Percentiles rank a stretch among this genome's conserved stretches.
phyloP scores from a whole-genome alignment of 495 filamentous ascomycete genomes.

The Cetradonia linearis region DNA sequence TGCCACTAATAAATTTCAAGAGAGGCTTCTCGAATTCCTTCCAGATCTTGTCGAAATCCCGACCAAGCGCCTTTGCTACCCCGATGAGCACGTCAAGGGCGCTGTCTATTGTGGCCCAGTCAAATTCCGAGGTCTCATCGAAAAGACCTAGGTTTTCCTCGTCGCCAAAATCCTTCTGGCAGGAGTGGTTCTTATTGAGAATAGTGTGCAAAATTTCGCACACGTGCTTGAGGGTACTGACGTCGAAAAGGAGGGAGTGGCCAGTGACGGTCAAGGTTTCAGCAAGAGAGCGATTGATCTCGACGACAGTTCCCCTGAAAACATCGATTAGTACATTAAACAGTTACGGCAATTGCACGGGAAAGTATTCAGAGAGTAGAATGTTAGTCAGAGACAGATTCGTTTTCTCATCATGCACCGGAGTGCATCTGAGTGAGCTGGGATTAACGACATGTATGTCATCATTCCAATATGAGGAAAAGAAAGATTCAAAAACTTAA shows the following conservation, averaged over 20 bases:
- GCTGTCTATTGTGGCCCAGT: conserved; percentile 93
- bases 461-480: conserved; percentile 52
- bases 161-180: conserved; percentile 73
- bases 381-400: conserved; percentile 47
- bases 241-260: conserved; percentile 69
- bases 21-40: conserved; percentile 87
- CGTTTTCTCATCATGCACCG: conserved; percentile 84
- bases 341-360: neutral
- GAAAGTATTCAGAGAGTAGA: conserved; percentile 8
- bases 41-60: conserved; percentile 76
- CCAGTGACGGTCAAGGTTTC: conserved; percentile 86
- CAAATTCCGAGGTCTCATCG: conserved; percentile 86
- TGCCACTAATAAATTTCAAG: conserved; percentile 74
- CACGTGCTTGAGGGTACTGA: conserved; percentile 50
- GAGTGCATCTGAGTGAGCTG: conserved; percentile 97
- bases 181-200: conserved; percentile 80
- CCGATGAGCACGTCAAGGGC: conserved; percentile 81
- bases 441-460: conserved; percentile 82
- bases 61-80: conserved; percentile 70
- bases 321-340: conserved; percentile 34
- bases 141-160: conserved; percentile 60
- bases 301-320: conserved; percentile 71
- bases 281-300: conserved; percentile 92
- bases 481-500: conserved; percentile 19
- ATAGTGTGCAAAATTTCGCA: conserved; percentile 58